Percentiles rank a stretch among this genome's conserved stretches.
These are phyloP conservation scores for Stereum hirsutum DNA, from an alignment of 1,284 basidiomycete genomes.

Conservation along the genomic window DNA sequence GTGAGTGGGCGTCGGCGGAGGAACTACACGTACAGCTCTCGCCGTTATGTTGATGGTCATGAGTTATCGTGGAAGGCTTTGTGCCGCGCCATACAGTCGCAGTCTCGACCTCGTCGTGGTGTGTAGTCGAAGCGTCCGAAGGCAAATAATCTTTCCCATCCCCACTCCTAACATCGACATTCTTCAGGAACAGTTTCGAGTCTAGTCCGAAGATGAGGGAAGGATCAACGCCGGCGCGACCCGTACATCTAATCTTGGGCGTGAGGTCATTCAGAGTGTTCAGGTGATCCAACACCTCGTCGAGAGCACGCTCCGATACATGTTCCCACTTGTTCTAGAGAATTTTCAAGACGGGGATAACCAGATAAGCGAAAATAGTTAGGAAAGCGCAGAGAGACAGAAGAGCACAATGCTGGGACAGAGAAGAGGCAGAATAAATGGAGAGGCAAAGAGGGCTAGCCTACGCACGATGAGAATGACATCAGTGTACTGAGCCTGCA, in stretches of 20 bases:
- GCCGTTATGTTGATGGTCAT: too few relatives aligned
- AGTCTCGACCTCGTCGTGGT: constrained; percentile 81
- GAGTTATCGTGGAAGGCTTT: constrained; percentile 3
- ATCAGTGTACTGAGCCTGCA: constrained; percentile 92
- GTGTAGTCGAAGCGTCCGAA: constrained; percentile 20
- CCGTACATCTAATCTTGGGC: constrained; percentile 70
- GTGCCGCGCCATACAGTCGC: constrained; percentile 37
- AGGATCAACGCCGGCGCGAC: constrained; percentile 60
- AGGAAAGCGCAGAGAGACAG: constrained; percentile 7
- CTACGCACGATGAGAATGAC: constrained; percentile 69
- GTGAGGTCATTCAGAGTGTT: constrained; percentile 83
- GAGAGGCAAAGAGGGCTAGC: neutral
- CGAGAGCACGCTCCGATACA: constrained; percentile 66
- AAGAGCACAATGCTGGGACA: neutral
- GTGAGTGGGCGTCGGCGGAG: constrained; percentile 11
- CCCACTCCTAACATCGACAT: constrained; percentile 20
- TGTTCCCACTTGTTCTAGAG: constrained; percentile 82
- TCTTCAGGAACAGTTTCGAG: constrained; percentile 55
- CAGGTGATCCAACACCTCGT: constrained; percentile 80
- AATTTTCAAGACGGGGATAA: too few relatives aligned
- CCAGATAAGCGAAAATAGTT: neutral
- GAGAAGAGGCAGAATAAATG: neutral
- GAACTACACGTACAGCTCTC: constrained; percentile 18
- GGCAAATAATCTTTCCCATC: too few relatives aligned
- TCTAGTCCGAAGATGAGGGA: constrained; percentile 78